A percentile compares a stretch with the other conserved stretches of the same genome.
Conservation (phyloP, 1,284 basidiomycete genomes). For the Ceratobasidium sp. region DNA sequence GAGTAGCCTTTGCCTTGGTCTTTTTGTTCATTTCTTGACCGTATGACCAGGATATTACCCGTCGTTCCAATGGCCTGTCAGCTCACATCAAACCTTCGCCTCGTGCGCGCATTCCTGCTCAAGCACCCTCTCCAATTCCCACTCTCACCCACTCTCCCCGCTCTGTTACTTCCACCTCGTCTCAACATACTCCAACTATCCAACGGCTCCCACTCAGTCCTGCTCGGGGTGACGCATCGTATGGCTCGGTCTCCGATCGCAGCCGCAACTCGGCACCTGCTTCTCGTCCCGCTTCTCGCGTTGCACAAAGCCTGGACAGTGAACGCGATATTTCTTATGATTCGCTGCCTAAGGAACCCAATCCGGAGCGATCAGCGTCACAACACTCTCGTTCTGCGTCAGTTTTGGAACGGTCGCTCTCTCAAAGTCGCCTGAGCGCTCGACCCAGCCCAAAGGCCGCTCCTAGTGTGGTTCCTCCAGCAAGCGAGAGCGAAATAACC, state of each 20-base stretch:
- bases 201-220: slow-evolving; percentile 42
- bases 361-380: slow-evolving; percentile 4
- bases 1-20: background rate
- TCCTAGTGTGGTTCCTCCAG: slow-evolving; percentile 18
- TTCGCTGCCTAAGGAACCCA: slow-evolving; percentile 33
- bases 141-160: slow-evolving; percentile 42
- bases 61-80: slow-evolving; percentile 32
- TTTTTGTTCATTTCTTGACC: background rate
- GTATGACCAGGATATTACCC: slow-evolving; percentile 22
- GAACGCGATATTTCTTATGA: slow-evolving; percentile 43
- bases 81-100: slow-evolving; percentile 44
- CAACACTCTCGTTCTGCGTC: slow-evolving; percentile 16
- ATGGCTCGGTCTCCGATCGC: slow-evolving; percentile 40
- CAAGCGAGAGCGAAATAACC: slow-evolving; percentile 42
- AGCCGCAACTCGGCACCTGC: slow-evolving; percentile 22
- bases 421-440: slow-evolving; percentile 28
- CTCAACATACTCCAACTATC: slow-evolving; percentile 38
- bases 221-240: slow-evolving; percentile 21
- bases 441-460: slow-evolving; percentile 34
- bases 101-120: slow-evolving; percentile 34
- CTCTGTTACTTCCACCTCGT: slow-evolving; percentile 42
- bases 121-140: slow-evolving; percentile 42
- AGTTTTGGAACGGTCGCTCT: slow-evolving; percentile 19
- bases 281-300: slow-evolving; percentile 31
- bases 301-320: slow-evolving; percentile 22